Evolutionary conservation across 768 basidiomycete genomes (phyloP).

Genomic region (Butyriboletus loyo): DNA sequence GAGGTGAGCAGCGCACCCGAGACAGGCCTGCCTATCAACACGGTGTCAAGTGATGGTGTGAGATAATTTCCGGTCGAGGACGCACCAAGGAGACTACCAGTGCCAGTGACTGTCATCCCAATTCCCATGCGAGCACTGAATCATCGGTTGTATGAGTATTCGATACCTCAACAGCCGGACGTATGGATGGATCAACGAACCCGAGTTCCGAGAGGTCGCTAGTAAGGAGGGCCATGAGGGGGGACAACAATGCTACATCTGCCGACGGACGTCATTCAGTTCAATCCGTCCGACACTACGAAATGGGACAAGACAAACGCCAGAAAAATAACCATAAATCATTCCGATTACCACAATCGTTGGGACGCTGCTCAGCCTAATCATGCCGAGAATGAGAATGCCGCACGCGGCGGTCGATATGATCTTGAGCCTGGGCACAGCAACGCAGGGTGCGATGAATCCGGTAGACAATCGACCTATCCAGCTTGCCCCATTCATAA

Average conservation of each 20-base stretch:
- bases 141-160: neutral
- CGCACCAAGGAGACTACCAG: constrained; percentile 19
- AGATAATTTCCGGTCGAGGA: neutral
- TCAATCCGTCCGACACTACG: neutral
- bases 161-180: neutral
- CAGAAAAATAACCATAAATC: constrained; percentile 48
- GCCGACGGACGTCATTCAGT: neutral
- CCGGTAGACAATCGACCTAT: constrained; percentile 50
- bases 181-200: constrained; percentile 13
- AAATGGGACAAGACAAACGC: constrained; percentile 30
- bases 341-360: constrained; percentile 39
- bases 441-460: constrained; percentile 40
- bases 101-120: constrained; percentile 2
- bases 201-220: constrained; percentile 51
- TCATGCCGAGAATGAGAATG: constrained; percentile 42
- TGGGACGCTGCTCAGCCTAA: constrained; percentile 35
- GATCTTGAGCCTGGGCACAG: constrained; percentile 43
- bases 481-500: constrained; percentile 50
- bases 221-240: constrained; percentile 44
- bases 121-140: constrained; percentile 30
- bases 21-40: constrained; percentile 50
- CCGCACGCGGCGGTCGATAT: constrained; percentile 31
- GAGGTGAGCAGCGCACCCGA: constrained; percentile 54
- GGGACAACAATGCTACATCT: constrained; percentile 40
- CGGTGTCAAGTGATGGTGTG: neutral